These are phyloP conservation scores for Aspergillus calidoustus DNA, from an alignment of 2,329 filamentous ascomycete genomes.

Conservation along the genomic window DNA sequence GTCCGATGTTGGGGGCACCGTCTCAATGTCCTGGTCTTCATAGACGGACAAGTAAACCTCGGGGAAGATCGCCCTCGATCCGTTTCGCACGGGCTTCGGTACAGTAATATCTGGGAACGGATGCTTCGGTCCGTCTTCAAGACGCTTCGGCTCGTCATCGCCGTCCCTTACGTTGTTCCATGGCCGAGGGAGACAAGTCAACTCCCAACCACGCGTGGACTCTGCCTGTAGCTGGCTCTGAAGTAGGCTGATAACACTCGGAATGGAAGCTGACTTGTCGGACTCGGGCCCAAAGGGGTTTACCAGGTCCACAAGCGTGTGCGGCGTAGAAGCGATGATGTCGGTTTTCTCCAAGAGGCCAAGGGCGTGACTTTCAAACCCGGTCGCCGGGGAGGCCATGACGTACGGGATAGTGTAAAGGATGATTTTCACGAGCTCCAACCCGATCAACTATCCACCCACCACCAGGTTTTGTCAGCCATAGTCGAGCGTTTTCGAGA, in stretches of 20 bases:
- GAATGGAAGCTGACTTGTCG: conserved; percentile 64
- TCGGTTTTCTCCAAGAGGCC: conserved; percentile 91
- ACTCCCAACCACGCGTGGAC: conserved; percentile 72
- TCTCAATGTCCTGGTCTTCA: conserved; percentile 81
- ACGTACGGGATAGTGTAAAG: conserved; percentile 91
- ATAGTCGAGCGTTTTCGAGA: too few species aligned
- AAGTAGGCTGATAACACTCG: conserved; percentile 78
- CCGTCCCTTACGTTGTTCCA: conserved; percentile 50
- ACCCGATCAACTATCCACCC: conserved; percentile 57
- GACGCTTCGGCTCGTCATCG: conserved; percentile 59
- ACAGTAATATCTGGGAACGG: conserved; percentile 75
- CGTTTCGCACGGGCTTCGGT: conserved; percentile 75
- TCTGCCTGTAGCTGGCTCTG: conserved; percentile 86
- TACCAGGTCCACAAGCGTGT: conserved; percentile 81
- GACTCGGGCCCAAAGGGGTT: conserved; percentile 75
- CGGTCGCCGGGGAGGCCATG: conserved; percentile 72
- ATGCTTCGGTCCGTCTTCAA: conserved; percentile 70
- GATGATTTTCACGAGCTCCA: conserved; percentile 96
- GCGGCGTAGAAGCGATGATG: conserved; percentile 87
- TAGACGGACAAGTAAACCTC: conserved; percentile 96
- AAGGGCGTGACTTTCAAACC: conserved; percentile 73
- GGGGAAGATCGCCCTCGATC: conserved; percentile 78
- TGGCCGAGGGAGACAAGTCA: conserved; percentile 65
- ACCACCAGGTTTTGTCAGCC: too few species aligned
- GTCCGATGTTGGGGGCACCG: conserved; percentile 76